Base-by-base conservation (phyloP, 805 yeast species). In the Ascoidea rubescens region DNA sequence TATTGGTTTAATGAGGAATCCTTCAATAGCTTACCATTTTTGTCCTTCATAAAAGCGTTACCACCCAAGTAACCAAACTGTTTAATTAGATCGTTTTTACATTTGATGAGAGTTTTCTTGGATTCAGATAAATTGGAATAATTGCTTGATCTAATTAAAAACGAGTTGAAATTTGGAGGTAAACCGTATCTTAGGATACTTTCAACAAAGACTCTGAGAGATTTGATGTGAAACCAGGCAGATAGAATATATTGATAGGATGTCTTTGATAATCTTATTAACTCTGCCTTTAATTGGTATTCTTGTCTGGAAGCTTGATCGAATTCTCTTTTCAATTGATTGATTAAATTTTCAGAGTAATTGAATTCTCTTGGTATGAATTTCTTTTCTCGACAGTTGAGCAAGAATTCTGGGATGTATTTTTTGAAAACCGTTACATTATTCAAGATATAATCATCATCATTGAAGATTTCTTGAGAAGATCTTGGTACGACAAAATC, bases 121-220 rank as follows among this genome's bases (percentile, higher is more conserved):
- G 53, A 31, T 67, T 70, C 59, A 85, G 75, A 31, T 21, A 21
- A 21, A 74, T 67, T 31, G 71, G 70, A 49, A 74, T 67, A 42
- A 74, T 60, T 46, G 70, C 72, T 12, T 78, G 71, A 63, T 56
- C 71, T 71, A 48, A 79, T 62, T 51, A 74, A 65, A 58, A 60
- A 77, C 50, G 73, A 70, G 62, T 79, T 77, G 66, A 91, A 93
- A 60, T 84, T 84, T 33, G 98, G 97, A 43, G 99, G 99, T 57
- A 93, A 77, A 0, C 99, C 99, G 66, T 93, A 93, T 68, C 99
- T 82, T 65, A 93, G 75, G 14, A 93, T 96, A 50, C 89, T 78
- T 70, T 93, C 99, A 45, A 91, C 96, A 67, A 85, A 93, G 17
- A 87, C 76, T 59, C 97, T 81, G 51, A 93, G 74, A 4, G 87